Evolutionary conservation across 169 alveolate genomes (phyloP).

Genomic region (Plasmodium billcollinsi): DNA sequence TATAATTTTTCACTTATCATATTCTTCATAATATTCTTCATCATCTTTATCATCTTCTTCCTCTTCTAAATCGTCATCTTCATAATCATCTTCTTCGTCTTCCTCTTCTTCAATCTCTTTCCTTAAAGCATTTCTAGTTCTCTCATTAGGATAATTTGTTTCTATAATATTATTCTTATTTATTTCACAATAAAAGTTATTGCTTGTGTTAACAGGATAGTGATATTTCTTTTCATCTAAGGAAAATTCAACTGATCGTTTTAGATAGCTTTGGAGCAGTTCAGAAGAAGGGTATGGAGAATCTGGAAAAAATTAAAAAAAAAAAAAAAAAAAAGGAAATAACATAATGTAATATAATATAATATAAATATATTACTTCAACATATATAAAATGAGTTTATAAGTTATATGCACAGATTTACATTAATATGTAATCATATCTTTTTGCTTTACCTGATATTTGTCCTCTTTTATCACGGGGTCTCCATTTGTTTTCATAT

Average conservation of each 20-base stretch:
- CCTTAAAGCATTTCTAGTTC: slow-evolving; percentile 45
- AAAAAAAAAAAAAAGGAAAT: not conserved
- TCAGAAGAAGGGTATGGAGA: slow-evolving; percentile 74
- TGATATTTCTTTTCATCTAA: slow-evolving; percentile 32
- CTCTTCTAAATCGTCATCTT: slow-evolving; percentile 12
- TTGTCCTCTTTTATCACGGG: slow-evolving; percentile 89
- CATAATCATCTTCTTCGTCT: slow-evolving; percentile 21
- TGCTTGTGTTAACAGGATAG: slow-evolving; percentile 17
- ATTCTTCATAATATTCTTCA: slow-evolving; percentile 18
- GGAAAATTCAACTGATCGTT: slow-evolving; percentile 44
- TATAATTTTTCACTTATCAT: slow-evolving; percentile 14
- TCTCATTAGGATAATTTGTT: slow-evolving; percentile 48
- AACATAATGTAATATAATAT: not conserved
- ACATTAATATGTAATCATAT: not conserved
- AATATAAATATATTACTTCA: not conserved
- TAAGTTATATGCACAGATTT: not conserved
- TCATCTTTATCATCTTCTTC: slow-evolving; percentile 31
- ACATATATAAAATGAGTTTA: not conserved
- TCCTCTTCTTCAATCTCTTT: slow-evolving; percentile 50
- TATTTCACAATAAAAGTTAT: slow-evolving; percentile 53
- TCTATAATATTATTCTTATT: slow-evolving; percentile 55
- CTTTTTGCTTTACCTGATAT: slow-evolving; percentile 73
- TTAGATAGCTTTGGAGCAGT: slow-evolving; percentile 49
- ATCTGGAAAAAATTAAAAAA: not conserved
- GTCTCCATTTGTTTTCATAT: slow-evolving; percentile 91